Evolutionary conservation across 495 filamentous ascomycete species (phyloP).

Genomic region (Annulohypoxylon maeteangense): DNA sequence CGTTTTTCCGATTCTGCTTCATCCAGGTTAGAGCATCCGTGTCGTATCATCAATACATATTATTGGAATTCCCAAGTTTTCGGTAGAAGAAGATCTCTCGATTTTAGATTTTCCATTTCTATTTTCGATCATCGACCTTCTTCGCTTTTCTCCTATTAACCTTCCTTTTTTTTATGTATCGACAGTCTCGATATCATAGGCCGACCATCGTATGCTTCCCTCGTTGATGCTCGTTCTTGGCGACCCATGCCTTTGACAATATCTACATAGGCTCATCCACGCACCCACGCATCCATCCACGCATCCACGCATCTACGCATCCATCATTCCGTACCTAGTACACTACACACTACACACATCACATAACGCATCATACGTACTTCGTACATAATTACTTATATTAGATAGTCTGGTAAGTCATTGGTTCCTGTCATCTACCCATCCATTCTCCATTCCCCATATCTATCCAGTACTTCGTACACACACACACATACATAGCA

Average conservation of each 20-base stretch:
- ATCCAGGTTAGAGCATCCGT: constrained; percentile 39
- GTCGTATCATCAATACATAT: constrained; percentile 13
- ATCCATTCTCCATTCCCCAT: background rate
- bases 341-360: background rate
- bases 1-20: constrained; percentile 36
- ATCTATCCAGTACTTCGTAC: no score
- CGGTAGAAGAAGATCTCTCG: background rate
- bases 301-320: background rate
- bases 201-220: constrained; percentile 40
- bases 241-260: constrained; percentile 22
- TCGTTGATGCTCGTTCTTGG: constrained; percentile 9
- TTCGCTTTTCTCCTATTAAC: background rate
- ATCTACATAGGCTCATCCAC: constrained; percentile 2
- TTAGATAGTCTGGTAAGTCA: constrained; percentile 18
- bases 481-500: background rate
- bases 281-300: background rate
- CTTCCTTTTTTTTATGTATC: background rate
- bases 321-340: constrained; percentile 5
- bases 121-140: background rate
- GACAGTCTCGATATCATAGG: constrained; percentile 39
- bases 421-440: constrained; percentile 19
- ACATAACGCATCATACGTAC: constrained; percentile 5
- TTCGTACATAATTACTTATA: constrained; percentile 9
- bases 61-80: background rate
- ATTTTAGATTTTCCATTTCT: background rate